Evolutionary conservation across 495 filamentous ascomycete genomes (phyloP), one percentile per base, ranked within the genome.

Genomic region (Sabuloglossum arenarium): DNA sequence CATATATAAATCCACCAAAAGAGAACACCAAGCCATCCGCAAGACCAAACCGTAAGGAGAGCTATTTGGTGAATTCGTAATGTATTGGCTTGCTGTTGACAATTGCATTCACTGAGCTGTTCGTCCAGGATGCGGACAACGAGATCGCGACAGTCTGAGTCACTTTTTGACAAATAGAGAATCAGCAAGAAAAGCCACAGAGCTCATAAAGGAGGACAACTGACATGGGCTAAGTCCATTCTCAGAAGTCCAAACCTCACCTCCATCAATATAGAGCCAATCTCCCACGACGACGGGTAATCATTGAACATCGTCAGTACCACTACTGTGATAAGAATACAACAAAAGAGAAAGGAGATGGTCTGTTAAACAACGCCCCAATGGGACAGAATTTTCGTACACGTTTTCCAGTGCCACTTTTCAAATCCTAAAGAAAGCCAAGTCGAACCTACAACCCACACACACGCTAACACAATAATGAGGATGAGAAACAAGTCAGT

Each of bases 201-300:
- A 16, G 16, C 11, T 32, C 30, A 12, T 39, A 16, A 10, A n/a
- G n/a, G 8, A 31, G 8, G 9, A 16, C 10, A 34, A 30, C 53
- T 23, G 19, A 55, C 25, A 6, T 28, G 29, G 29, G n/a, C 6
- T 51, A 11, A 19, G 11, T 12, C 3, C 12, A 16, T 16, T 34
- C 23, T 49, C 53, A 24, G n/a, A 6, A 27, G 31, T 34, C 27
- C n/a, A 55, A 43, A 34, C 14, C 19, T 55, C 53, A 3, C 53
- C 53, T 10, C 53, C 53, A 55, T 55, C 53, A 25, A 55, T 55
- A 43, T 55, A 55, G 5, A 55, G 53, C 53, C 53, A 42, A 23
- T 55, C 42, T 23, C 25, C 53, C n/a, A 55, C 53, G 9, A 55
- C 14, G 12, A 55, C 53, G n/a, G 53, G 29, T 55, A 39, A 8